Conservation (phyloP, 208 protist species). For the Trypanosoma scelopori region DNA sequence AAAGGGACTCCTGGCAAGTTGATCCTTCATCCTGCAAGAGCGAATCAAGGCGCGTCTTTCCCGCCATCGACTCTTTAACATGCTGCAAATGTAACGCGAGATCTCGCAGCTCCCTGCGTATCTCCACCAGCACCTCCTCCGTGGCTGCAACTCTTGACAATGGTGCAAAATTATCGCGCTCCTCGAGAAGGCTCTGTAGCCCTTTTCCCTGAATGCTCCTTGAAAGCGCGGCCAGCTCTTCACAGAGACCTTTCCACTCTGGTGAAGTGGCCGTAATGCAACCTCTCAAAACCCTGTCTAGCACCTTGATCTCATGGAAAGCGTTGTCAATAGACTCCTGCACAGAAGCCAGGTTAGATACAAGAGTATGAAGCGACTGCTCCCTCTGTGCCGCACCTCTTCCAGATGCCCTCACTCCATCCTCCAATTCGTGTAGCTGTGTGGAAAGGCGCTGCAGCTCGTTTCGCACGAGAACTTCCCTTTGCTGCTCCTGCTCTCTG, state of each 20-base stretch:
- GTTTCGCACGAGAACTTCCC: conserved; percentile 3
- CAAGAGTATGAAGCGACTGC: not conserved
- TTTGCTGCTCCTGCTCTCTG: conserved; percentile 3
- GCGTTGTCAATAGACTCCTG: conserved; percentile 3
- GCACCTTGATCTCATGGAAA: not conserved
- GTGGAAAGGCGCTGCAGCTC: conserved; percentile 12
- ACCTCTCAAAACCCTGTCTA: not conserved
- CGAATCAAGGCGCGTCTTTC: not conserved
- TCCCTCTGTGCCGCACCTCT: not conserved
- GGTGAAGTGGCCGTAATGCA: conserved; percentile 10
- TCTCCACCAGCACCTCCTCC: not conserved
- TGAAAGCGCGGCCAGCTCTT: not conserved
- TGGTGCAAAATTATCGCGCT: conserved; percentile 1
- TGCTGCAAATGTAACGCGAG: not conserved
- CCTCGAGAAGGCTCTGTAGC: not conserved
- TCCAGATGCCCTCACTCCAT: not conserved
- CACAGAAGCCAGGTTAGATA: not conserved
- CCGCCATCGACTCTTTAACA: not conserved
- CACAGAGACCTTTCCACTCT: conserved; percentile 9
- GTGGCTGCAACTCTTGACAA: not conserved
- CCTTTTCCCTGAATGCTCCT: not conserved
- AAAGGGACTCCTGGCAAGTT: not conserved
- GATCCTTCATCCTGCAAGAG: not conserved
- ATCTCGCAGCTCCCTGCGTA: conserved; percentile 3
- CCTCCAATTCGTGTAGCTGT: conserved; percentile 1